Evolutionary conservation across 2,329 filamentous ascomycete species (phyloP).

Genomic region (Trichoderma aggressivum): DNA sequence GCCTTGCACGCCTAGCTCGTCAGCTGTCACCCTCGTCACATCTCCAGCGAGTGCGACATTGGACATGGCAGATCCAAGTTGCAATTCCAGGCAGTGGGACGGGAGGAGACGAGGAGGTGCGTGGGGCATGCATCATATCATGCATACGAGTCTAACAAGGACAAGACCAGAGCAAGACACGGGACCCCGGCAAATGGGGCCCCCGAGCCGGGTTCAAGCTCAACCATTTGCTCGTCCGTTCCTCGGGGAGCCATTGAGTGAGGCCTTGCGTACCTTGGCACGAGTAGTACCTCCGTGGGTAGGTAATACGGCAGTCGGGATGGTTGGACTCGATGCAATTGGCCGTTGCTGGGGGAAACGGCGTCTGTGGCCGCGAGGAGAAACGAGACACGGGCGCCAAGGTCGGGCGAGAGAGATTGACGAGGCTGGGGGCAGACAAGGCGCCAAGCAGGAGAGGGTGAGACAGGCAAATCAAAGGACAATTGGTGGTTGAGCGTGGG

Average conservation of each 20-base stretch:
- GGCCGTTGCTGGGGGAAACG: background rate
- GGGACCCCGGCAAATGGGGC: constrained; percentile 10
- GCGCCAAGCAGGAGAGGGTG: background rate
- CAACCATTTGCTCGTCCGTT: background rate
- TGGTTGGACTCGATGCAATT: background rate
- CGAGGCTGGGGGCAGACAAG: background rate
- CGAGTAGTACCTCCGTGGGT: no score
- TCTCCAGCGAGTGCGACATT: background rate
- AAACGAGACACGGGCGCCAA: background rate
- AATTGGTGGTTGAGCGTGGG: background rate
- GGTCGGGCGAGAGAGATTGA: background rate
- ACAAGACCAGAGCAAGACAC: background rate
- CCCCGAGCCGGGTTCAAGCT: background rate
- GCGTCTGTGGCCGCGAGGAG: background rate
- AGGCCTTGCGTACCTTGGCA: background rate
- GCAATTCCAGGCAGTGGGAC: constrained; percentile 13
- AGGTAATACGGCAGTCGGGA: background rate
- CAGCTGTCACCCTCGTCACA: constrained; percentile 10
- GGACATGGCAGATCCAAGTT: background rate
- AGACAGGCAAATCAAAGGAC: background rate
- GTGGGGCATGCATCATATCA: background rate
- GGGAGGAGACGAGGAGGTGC: background rate
- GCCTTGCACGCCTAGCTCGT: constrained; percentile 7
- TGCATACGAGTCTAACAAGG: background rate
- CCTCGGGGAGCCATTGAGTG: background rate